Percentiles rank a stretch among this genome's conserved stretches.
phyloP scores from a whole-genome alignment of 1,139 yeast genomes.

The Lodderomyces metapsilosis region DNA sequence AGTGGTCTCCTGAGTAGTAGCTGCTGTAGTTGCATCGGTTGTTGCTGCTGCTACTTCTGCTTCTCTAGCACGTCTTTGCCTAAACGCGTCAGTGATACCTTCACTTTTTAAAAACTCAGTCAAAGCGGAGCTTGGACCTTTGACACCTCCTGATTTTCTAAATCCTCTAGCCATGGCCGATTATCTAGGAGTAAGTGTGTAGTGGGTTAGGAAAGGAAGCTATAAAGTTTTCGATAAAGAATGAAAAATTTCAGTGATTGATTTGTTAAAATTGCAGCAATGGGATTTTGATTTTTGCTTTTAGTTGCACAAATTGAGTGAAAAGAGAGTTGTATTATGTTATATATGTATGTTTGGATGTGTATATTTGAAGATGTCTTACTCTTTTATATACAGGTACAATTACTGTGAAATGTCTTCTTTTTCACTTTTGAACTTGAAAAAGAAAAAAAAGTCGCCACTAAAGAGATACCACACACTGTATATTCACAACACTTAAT shows the following conservation, averaged over 20 bases:
- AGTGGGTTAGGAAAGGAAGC: no score
- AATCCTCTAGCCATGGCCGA: constrained; percentile 26
- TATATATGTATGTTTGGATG: constrained; percentile 1
- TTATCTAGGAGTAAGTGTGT: no score
- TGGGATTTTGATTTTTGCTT: no score
- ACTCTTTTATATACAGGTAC: neutral
- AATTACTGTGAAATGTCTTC: no score
- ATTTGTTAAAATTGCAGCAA: no score
- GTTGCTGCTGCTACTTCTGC: constrained; percentile 14
- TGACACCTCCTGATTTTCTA: constrained; percentile 38
- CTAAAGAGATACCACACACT: neutral
- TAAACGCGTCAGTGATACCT: constrained; percentile 83
- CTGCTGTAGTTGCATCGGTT: constrained; percentile 2
- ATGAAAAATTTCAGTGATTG: no score
- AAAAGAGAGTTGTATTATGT: no score
- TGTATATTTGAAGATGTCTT: neutral
- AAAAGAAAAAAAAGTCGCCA: constrained; percentile 2
- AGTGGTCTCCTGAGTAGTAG: constrained; percentile 2
- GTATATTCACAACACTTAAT: neutral
- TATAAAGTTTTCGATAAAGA: no score
- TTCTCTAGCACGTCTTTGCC: constrained; percentile 50
- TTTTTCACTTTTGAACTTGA: neutral
- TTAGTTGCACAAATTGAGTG: neutral
- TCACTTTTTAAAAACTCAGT: constrained; percentile 75
- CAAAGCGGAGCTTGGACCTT: constrained; percentile 78